Evolutionary conservation across 176 grass and related monocot species (phyloP), one percentile per base, ranked within the genome.

Genomic region (Juncus effusus): DNA sequence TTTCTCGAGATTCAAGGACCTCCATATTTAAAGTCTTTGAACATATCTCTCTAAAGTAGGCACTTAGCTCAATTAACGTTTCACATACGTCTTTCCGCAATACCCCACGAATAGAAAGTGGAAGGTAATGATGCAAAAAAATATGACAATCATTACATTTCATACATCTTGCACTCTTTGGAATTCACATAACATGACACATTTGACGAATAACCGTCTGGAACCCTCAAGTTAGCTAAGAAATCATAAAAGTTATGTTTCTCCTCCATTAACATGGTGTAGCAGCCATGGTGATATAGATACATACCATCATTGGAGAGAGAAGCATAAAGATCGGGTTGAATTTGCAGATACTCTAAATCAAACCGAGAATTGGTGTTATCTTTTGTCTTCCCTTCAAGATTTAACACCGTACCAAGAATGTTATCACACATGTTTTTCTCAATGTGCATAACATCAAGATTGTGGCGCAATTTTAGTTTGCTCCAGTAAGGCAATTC

Each of bases 191-290:
- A 64, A 6, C 61, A 36, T 5, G 61, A 64, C 4, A 64, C 13
- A 64, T 42, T 64, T 13, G 61, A 64, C 2, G 61, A 64, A 35
- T 64, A 64, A 64, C 61, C 0, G 40, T 64, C 8, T 39, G 61
- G 61, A 64, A 64, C 61, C 61, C 40, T 64, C 28, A 64, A 36
- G n/a, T 64, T 36, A 39, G 61, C 61, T 12, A 64, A 35, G 38
- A 39, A 64, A 13, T 64, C 61, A 39, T 36, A 64, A 64, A 39
- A 64, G 4, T 39, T 42, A 4, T 0, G 7, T 36, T 35, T 64
- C 38, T 64, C 13, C 35, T 64, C 38, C 5, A 12, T 13, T 35
- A 36, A 39, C 61, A 64, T 64, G 1, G 61, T 64, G 13, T 64
- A 64, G 12, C 61, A n/a, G n/a, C n/a, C n/a, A 35, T 64, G 61